Conservation (phyloP, 148 eudicot genomes). For the Cornus controversa region DNA sequence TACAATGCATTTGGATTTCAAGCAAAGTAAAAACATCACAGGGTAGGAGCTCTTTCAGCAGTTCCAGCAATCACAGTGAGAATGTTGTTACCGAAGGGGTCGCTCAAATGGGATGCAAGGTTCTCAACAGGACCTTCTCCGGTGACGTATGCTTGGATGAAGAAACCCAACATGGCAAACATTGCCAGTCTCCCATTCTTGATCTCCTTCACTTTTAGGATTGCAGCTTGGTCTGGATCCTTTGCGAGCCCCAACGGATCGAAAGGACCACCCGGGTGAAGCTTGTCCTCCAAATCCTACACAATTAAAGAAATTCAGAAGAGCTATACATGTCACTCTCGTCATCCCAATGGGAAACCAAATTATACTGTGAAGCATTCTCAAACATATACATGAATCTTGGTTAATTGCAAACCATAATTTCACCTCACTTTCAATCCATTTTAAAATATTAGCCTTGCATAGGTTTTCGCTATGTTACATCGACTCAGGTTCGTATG, state of each 20-base stretch:
- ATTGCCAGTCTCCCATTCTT: constrained; percentile 97
- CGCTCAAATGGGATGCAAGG: constrained; percentile 77
- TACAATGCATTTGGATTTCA: constrained; percentile 10
- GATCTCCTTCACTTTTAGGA: constrained; percentile 96
- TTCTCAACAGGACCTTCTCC: constrained; percentile 97
- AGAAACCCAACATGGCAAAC: constrained; percentile 96
- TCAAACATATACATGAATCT: too few relatives aligned
- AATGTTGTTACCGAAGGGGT: constrained; percentile 92
- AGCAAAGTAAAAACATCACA: constrained; percentile 29
- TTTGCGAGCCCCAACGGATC: constrained; percentile 93
- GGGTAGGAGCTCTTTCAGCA: constrained; percentile 83
- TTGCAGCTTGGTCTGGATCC: constrained; percentile 94
- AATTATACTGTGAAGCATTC: too few relatives aligned
- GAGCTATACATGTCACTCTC: neutral
- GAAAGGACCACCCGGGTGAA: constrained; percentile 99
- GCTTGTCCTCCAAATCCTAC: constrained; percentile 86
- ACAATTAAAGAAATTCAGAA: neutral
- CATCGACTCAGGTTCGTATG: too few relatives aligned
- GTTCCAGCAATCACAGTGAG: constrained; percentile 76
- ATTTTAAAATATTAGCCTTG: too few relatives aligned
- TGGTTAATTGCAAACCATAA: too few relatives aligned
- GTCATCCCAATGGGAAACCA: too few relatives aligned
- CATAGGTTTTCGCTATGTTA: too few relatives aligned
- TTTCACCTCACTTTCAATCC: too few relatives aligned
- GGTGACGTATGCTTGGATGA: constrained; percentile 93